Percentiles rank a stretch among this genome's conserved stretches.
Conservation (phyloP, 352 stramenopile species). For the Phytophthora rubi region DNA sequence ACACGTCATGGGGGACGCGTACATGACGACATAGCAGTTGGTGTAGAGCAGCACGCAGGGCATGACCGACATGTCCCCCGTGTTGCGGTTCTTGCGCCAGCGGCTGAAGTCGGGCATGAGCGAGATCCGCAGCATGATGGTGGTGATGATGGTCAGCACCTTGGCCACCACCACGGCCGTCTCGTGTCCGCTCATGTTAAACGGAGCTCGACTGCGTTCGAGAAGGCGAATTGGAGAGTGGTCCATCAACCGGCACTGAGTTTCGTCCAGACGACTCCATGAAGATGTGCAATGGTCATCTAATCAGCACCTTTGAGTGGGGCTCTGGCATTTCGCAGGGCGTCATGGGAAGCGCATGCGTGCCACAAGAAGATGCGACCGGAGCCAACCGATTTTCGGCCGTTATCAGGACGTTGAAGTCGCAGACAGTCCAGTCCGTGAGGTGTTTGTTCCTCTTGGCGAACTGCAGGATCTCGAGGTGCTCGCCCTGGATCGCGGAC, state of each 20-base stretch:
- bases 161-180: background rate
- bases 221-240: conserved; percentile 22
- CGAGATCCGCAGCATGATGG: conserved; percentile 38
- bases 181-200: conserved; percentile 19
- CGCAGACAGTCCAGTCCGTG: too few relatives aligned
- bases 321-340: conserved; percentile 21
- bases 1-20: conserved; percentile 52
- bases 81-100: conserved; percentile 28
- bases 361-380: conserved; percentile 28
- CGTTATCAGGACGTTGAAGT: conserved; percentile 7
- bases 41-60: conserved; percentile 28
- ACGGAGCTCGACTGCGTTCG: background rate
- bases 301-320: conserved; percentile 14
- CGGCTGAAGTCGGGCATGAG: conserved; percentile 35
- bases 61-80: conserved; percentile 32
- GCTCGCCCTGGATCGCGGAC: conserved; percentile 16
- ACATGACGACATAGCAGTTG: conserved; percentile 48
- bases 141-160: conserved; percentile 37
- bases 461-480: conserved; percentile 29
- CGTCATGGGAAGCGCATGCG: conserved; percentile 7
- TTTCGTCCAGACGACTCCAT: background rate
- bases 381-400: conserved; percentile 13
- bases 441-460: background rate
- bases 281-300: conserved; percentile 34
- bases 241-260: background rate